A percentile compares a stretch with the other conserved stretches of the same genome.
Conservation (phyloP, 495 filamentous ascomycete species). For the Pyronema domesticum region DNA sequence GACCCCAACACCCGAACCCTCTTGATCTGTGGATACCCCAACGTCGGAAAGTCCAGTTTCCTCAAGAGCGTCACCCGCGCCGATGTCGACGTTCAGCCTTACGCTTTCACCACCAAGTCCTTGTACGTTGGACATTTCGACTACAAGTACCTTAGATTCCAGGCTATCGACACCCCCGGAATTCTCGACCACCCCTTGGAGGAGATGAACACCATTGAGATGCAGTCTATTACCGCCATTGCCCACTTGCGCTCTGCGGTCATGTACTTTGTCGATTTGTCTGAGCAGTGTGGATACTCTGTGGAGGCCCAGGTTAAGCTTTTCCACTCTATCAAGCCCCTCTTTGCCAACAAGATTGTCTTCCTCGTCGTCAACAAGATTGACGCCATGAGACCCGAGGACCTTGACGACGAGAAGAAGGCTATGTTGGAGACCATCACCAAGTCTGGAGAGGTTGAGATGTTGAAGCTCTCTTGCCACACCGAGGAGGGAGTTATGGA, state of each 20-base stretch:
- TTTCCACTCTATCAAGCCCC: constrained; percentile 85
- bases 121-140: constrained; percentile 97
- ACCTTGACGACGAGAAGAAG: constrained; percentile 66
- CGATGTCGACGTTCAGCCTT: constrained; percentile 94
- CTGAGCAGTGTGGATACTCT: constrained; percentile 93
- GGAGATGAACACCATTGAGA: constrained; percentile 99
- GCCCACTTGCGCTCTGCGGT: constrained; percentile 88
- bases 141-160: constrained; percentile 93
- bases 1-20: constrained; percentile 92
- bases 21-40: constrained; percentile 91
- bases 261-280: constrained; percentile 95
- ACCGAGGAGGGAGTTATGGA: constrained; percentile 85
- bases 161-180: constrained; percentile 77
- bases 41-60: constrained; percentile 94
- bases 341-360: constrained; percentile 93
- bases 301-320: constrained; percentile 79
- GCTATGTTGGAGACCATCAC: constrained; percentile 60
- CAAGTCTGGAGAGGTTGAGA: constrained; percentile 71
- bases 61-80: constrained; percentile 78
- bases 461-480: constrained; percentile 82
- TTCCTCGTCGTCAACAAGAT: constrained; percentile 98
- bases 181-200: constrained; percentile 95
- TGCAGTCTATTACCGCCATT: constrained; percentile 95
- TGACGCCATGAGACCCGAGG: constrained; percentile 71
- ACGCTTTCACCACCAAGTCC: constrained; percentile 96